Base-by-base conservation (phyloP, 306 rosid species). In the Hippophae tibetana region DNA sequence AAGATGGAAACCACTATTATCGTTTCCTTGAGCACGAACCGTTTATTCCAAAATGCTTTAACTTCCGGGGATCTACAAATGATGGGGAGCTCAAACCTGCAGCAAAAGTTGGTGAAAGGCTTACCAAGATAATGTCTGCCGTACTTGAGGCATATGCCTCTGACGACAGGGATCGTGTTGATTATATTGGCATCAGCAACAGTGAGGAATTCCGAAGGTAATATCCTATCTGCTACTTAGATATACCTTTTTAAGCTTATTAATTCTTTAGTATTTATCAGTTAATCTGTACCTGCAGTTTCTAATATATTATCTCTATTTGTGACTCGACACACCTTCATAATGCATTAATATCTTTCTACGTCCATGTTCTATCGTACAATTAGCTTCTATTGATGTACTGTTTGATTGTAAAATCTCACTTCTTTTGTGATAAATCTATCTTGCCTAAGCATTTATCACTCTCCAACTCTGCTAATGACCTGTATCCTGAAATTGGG, bases 201-300 rank as follows among this genome's bases (percentile, higher is more conserved):
- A 88, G 95, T 7, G 95, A 93, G 80, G 97, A 93, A 57, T 93
- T 93, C 61, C 86, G 99, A 54, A 92, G 99, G 99, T 84, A 72
- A 47, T 63, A 11, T 55, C 43, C 10, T 10, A 56, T 42, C 46
- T 13, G n/a, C 55, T 48, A 7, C 10, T 41, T 42, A 1, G 8
- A 54, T 50, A 41, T 50, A 47, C 23, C 18, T 31, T 23, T 42
- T 38, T 41, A 49, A 10, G 2, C 44, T 58, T 49, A 6, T 5
- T 49, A 6, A 13, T 12, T 49, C 7, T 31, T 31, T 31, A 31
- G 38, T 2, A 31, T 31, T 31, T 31, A 0, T 31, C 38, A 31
- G 38, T 31, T 31, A 31, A 31, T 31, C 38, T 31, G 3, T 31
- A 31, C 38, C 38, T 31, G 1, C 38, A 31, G 38, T 31, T 2